Evolutionary conservation across 2,329 filamentous ascomycete species (phyloP).

Genomic region (Scedosporium dehoogii): DNA sequence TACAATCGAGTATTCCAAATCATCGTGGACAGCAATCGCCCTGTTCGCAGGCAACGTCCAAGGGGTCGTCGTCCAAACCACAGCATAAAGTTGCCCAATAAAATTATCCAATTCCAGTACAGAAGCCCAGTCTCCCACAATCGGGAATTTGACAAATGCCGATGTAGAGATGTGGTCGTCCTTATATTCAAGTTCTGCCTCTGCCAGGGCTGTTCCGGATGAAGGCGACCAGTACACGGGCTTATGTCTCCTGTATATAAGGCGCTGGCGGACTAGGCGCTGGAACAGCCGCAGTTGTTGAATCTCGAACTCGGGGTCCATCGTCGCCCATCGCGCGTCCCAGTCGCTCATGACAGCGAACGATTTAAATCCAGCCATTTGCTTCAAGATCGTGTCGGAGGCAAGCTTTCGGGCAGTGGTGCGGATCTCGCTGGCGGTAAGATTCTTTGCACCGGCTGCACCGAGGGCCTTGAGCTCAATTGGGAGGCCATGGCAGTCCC

Average conservation of each 20-base stretch:
- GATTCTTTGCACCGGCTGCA: constrained; percentile 27
- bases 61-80: constrained; percentile 98
- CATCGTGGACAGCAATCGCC: constrained; percentile 71
- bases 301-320: constrained; percentile 67
- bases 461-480: constrained; percentile 94
- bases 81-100: constrained; percentile 52
- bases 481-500: constrained; percentile 95
- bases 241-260: constrained; percentile 71
- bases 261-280: constrained; percentile 59
- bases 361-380: constrained; percentile 63
- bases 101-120: constrained; percentile 27
- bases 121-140: constrained; percentile 34
- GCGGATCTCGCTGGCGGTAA: constrained; percentile 50
- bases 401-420: constrained; percentile 57
- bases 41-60: constrained; percentile 94
- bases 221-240: constrained; percentile 83
- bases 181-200: constrained; percentile 77
- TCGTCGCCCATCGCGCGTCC: constrained; percentile 67
- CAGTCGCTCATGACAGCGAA: constrained; percentile 77
- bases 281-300: constrained; percentile 67
- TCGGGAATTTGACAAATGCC: constrained; percentile 72
- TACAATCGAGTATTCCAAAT: constrained; percentile 65
- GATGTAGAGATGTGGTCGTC: constrained; percentile 62
- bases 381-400: constrained; percentile 55
- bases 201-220: constrained; percentile 67